Base-by-base conservation (phyloP, 371 early-diverging fungal genomes). In the Sporodiniella umbellata region DNA sequence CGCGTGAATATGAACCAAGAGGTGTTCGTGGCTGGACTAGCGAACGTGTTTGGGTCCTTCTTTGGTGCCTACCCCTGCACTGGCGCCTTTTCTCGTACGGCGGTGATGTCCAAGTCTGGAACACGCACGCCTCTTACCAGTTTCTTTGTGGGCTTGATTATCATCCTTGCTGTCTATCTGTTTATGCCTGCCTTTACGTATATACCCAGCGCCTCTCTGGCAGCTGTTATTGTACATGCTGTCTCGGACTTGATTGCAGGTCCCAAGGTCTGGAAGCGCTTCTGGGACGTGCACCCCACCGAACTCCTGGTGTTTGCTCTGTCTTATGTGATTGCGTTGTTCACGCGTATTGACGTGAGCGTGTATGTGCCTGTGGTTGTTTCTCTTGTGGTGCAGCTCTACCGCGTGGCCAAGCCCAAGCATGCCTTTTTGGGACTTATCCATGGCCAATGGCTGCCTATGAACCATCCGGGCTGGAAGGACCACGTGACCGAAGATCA, bases 61-160 rank as follows among this genome's bases (percentile, higher is more conserved):
- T 86, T 94, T 63, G 81, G 86, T 28, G 86, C 86, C 2, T 90
- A 83, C 66, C 87, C 93, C 11, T 80, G 86, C 0, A 91, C 93
- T 28, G 94, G 92, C 33, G 87, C 91, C 2, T 93, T 95, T 65
- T 88, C 91, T 2, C 84, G 96, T 24, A 83, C 89, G 0, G 89
- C 92, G 35, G 83, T 93, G 62, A 88, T 87, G 65, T 74, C 73
- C 51, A 79, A 78, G 43, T 76, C 81, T 4, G 89, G 89, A 0
- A 81, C 83, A 6, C 74, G 84, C 17, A 84, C 93, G 0, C 93
- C 95, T 0, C 62, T 89, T 15, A 77, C 85, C 8, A 87, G 87
- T 19, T 64, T 90, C 30, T 66, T 90, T 66, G 87, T 90, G 2
- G 89, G 83, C 4, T 54, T 72, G n/a, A 75, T 92, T 38, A 89